Percentiles rank a stretch among this genome's conserved stretches.
Conservation (phyloP, 495 filamentous ascomycete species). For the Bryoglossum gracile region DNA sequence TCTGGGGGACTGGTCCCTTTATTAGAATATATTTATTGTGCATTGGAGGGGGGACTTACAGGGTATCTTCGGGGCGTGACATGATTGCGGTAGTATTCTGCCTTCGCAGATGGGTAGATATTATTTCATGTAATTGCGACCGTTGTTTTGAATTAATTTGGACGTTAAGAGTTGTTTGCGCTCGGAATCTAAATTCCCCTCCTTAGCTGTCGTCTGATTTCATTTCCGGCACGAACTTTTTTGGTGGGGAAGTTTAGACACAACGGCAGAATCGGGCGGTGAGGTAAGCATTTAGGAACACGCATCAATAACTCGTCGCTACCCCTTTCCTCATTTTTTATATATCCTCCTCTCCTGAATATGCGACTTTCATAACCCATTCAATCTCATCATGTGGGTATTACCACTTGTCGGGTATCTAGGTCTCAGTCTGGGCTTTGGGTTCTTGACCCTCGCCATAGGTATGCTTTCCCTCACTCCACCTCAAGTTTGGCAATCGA, state of each 20-base stretch:
- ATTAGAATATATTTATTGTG: constrained; percentile 9
- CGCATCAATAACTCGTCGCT: not conserved
- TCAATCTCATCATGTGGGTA: constrained; percentile 66
- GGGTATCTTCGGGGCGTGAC: constrained; percentile 92
- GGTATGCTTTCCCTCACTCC: constrained; percentile 56
- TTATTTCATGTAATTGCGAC: constrained; percentile 11
- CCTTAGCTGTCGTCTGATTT: too few species aligned
- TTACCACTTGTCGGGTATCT: constrained; percentile 83
- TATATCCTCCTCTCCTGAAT: not conserved
- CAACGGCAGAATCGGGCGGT: too few species aligned
- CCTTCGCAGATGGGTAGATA: constrained; percentile 14
- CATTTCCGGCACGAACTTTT: too few species aligned
- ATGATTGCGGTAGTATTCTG: constrained; percentile 44
- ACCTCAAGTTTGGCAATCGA: too few species aligned
- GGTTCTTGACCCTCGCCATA: constrained; percentile 87
- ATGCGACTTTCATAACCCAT: constrained; percentile 22
- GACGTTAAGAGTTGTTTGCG: not conserved
- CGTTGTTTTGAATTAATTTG: not conserved
- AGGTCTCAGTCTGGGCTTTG: constrained; percentile 81
- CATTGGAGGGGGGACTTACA: constrained; percentile 45
- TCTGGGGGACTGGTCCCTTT: constrained; percentile 65
- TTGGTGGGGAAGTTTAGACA: too few species aligned
- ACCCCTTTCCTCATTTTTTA: not conserved
- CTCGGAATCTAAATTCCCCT: too few species aligned
- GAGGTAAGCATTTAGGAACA: not conserved